Base-by-base conservation (phyloP, 768 basidiomycete genomes). In the Pisolithus marmoratus region DNA sequence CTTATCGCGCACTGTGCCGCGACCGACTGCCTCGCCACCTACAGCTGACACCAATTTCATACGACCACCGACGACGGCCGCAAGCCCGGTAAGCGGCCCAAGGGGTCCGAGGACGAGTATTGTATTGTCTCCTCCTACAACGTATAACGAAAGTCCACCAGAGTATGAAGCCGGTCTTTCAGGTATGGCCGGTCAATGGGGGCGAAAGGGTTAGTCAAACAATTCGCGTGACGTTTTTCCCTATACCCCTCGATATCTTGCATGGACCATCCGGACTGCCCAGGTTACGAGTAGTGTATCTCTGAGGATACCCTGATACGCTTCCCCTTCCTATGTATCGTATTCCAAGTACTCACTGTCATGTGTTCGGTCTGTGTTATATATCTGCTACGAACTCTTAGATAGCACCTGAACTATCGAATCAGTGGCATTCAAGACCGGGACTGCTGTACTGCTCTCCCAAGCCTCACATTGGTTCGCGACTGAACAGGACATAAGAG, bases 71-170 rank as follows among this genome's bases (percentile, higher is more conserved):
- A 52, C 59, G 19, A 55, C 62, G 23, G 15, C 42, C 23, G 64
- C 60, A 3, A 78, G 71, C 60, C 77, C 79, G 29, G 60, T 74
- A 38, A 74, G 61, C 49, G 77, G 77, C 2, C 76, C 78, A 3
- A 64, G 72, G 54, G 58, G 69, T 8, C 72, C 68, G 15, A 70
- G 70, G 34, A 60, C 58, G 42, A 57, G 38, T 27, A 54, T 51
- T 51, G 49, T 60, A 9, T 61, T 61, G 57, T 51, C 60, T 7
- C 66, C 67, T 50, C 60, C 64, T 14, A 17, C 45, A 29, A 50
- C 48, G 27, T 70, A 74, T 45, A 68, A 78, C 15, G 87, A 88
- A 17, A 74, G 69, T 34, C 87, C 87, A 14, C 87, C 87, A 26
- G 72, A 68, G 48, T 90, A 90, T 61, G 86, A 89, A 24, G 71